Evolutionary conservation across 768 basidiomycete genomes (phyloP), one percentile per base, ranked within the genome.

Genomic region (Cystobasidium tubakii): DNA sequence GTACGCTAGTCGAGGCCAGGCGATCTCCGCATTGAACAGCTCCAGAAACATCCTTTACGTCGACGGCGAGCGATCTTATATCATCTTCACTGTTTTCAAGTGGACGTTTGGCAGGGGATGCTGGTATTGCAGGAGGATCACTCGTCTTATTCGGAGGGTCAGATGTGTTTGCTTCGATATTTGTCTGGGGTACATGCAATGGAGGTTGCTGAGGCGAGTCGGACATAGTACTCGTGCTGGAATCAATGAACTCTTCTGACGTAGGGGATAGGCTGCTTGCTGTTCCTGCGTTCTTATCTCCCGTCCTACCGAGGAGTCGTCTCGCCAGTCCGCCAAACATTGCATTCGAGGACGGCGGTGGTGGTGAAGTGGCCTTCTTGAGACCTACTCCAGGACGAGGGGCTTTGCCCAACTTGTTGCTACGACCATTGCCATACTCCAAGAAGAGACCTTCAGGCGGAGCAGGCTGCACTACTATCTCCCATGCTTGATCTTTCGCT

Each of bases 401-500:
- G 3, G 12, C 4, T 50, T 15, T 17, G 12, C n/a, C 46, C 46
- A 50, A 19, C 21, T 34, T 60, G 33, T 60, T 34, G 13, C 21
- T 25, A 15, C 57, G 57, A 60, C 57, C 23, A 29, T 15, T 29
- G 15, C 17, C 57, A 60, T 29, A 60, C 57, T 60, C 57, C 29
- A 60, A 60, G 57, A 60, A 60, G 6, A 60, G 27, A 6, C 57
- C 57, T 29, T 60, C 57, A 34, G 63, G 15, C 27, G 31, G 31
- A 67, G 50, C 44, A 33, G 27, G 66, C 50, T 67, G 42, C 19
- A 67, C 44, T 3, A 33, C 31, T 15, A 67, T 46, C n/a, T 67
- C 13, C 66, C 66, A 67, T 43, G 66, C 42, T 34, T 36, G 27
- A 36, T 67, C 44, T n/a, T 31, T 33, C 12, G 42, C 66, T 33